phyloP scores from a whole-genome alignment of 805 yeast genomes.

The Candida fluviatilis region DNA sequence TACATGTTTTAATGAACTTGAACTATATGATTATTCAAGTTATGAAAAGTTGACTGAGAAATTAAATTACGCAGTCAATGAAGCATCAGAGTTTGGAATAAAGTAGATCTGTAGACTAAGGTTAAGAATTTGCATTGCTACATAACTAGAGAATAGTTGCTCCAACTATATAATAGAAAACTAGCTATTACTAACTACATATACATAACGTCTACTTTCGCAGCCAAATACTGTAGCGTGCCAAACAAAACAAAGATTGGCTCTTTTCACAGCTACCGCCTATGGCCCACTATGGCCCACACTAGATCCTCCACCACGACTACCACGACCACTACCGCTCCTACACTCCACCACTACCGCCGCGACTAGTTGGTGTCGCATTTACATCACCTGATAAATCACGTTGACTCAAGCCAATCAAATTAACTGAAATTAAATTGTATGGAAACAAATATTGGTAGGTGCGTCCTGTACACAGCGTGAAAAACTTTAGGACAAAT shows the following conservation, averaged over 20 bases:
- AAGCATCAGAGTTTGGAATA: slow-evolving; percentile 84
- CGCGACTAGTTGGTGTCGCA: no score
- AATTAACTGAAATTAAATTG: background rate
- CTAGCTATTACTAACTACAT: no score
- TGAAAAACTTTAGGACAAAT: slow-evolving; percentile 1
- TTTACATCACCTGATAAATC: background rate
- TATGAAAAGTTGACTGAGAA: slow-evolving; percentile 54
- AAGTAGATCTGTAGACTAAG: no score
- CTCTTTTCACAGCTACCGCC: no score
- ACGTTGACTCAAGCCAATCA: background rate
- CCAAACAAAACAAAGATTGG: no score
- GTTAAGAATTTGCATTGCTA: no score
- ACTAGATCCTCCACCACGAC: no score
- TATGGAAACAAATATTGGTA: background rate
- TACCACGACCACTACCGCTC: background rate
- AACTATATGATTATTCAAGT: slow-evolving; percentile 62
- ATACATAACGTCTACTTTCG: no score
- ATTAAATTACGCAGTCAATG: slow-evolving; percentile 64
- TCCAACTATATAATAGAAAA: no score
- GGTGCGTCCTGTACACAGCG: background rate
- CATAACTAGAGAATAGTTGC: no score
- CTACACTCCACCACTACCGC: background rate
- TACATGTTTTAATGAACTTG: slow-evolving; percentile 90
- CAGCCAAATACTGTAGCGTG: no score
- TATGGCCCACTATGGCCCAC: no score